A percentile compares a stretch with the other conserved stretches of the same genome.
Evolutionary conservation across 1,139 yeast genomes (phyloP).

Genomic region (Torulaspora globosa): DNA sequence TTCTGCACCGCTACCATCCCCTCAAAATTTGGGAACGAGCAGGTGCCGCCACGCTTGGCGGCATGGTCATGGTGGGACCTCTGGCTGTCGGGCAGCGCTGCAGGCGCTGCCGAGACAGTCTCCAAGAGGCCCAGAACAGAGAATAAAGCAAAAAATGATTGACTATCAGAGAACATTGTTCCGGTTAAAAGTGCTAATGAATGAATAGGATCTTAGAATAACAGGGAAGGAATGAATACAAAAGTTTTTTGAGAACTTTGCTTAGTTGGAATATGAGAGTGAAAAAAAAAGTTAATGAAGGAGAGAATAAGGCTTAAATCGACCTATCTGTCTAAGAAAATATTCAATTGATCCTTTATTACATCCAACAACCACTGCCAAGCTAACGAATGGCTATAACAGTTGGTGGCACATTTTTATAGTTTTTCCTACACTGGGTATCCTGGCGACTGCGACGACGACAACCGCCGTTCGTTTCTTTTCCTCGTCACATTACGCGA

Average conservation of each 20-base stretch:
- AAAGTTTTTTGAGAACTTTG: not conserved
- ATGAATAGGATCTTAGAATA: constrained; percentile 5
- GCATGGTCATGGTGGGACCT: constrained; percentile 15
- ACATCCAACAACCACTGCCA: not conserved
- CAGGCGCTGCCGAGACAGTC: constrained; percentile 13
- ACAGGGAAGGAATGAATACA: constrained; percentile 7
- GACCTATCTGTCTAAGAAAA: not conserved
- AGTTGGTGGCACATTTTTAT: not conserved
- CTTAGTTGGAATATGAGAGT: constrained; percentile 4
- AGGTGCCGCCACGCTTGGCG: constrained; percentile 42
- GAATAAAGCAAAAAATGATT: constrained; percentile 9
- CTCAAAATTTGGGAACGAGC: constrained; percentile 60
- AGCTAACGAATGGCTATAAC: not conserved
- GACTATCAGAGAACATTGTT: constrained; percentile 9
- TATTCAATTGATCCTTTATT: not conserved
- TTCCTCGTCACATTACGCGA: not conserved
- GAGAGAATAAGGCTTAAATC: too few species aligned
- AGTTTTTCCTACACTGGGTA: not conserved
- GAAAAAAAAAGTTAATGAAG: not conserved
- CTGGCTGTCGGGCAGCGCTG: constrained; percentile 11
- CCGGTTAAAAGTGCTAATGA: constrained; percentile 1
- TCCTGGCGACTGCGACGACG: not conserved
- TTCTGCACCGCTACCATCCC: constrained; percentile 69
- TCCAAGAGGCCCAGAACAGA: constrained; percentile 11
- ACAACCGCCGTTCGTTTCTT: not conserved